Percentiles rank a stretch among this genome's conserved stretches.
phyloP scores from a whole-genome alignment of 129 eudicot species.

The Lactuca saligna region DNA sequence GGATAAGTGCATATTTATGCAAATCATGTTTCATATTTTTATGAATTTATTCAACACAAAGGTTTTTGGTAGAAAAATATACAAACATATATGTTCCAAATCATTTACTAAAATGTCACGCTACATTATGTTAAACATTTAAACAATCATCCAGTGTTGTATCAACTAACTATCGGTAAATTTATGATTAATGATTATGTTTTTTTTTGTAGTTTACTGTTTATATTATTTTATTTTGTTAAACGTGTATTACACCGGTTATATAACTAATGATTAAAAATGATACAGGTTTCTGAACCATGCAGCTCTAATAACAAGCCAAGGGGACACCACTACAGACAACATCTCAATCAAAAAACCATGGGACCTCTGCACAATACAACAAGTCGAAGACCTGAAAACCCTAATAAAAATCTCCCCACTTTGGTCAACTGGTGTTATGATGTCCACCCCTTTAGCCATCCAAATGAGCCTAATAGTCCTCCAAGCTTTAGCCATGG shows the following conservation, averaged over 20 bases:
- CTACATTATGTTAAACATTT: too few species aligned
- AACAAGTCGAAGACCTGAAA: conserved; percentile 60
- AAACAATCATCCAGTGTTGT: too few species aligned
- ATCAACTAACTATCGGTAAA: conserved; percentile 31
- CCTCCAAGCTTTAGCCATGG: conserved; percentile 67
- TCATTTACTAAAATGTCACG: too few species aligned
- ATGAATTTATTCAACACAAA: too few species aligned
- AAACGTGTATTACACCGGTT: too few species aligned
- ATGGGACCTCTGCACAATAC: conserved; percentile 47
- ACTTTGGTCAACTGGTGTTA: conserved; percentile 51
- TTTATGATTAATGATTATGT: conserved; percentile 36
- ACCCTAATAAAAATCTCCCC: conserved; percentile 42
- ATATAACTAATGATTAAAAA: background rate
- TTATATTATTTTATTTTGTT: too few species aligned
- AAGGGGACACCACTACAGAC: conserved; percentile 18
- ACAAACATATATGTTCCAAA: too few species aligned
- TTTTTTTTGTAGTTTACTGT: conserved; percentile 20
- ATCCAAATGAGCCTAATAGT: conserved; percentile 42
- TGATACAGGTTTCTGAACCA: conserved; percentile 45
- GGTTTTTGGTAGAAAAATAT: too few species aligned
- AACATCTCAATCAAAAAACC: conserved; percentile 40
- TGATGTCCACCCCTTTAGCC: conserved; percentile 50
- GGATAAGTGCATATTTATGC: too few species aligned
- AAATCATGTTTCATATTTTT: too few species aligned
- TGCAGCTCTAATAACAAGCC: conserved; percentile 41